Percentiles rank a stretch among this genome's conserved stretches.
phyloP scores from a whole-genome alignment of 2,329 filamentous ascomycete species.

The Madurella fahalii region DNA sequence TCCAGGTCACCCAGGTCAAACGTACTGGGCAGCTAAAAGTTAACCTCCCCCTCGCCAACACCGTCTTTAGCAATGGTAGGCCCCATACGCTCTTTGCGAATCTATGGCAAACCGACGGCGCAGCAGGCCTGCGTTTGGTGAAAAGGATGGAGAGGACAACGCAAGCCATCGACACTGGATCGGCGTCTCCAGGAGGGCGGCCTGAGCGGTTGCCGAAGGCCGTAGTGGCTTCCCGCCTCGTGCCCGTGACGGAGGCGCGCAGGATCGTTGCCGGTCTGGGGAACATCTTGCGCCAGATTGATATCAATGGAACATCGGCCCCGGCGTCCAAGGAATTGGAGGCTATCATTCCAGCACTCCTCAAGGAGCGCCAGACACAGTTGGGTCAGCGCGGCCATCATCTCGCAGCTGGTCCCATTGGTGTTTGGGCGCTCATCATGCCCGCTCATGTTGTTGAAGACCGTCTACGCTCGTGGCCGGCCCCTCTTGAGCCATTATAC shows the following conservation, averaged over 20 bases:
- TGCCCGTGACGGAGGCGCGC: conserved; percentile 60
- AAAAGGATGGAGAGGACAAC: conserved; percentile 34
- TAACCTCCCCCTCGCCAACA: conserved; percentile 69
- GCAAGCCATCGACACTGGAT: conserved; percentile 30
- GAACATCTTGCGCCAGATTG: conserved; percentile 69
- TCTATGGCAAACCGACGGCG: conserved; percentile 32
- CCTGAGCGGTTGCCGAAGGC: too few relatives aligned
- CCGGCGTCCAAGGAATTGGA: conserved; percentile 73
- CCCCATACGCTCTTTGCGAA: conserved; percentile 54
- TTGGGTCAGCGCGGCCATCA: conserved; percentile 18
- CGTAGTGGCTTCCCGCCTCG: conserved; percentile 41
- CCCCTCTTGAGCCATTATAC: conserved; percentile 23
- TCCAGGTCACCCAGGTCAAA: conserved; percentile 17
- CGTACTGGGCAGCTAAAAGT: conserved; percentile 31
- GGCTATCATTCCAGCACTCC: conserved; percentile 54
- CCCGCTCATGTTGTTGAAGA: conserved; percentile 33
- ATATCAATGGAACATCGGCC: conserved; percentile 42
- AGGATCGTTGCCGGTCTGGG: conserved; percentile 64
- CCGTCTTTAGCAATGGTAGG: conserved; percentile 67
- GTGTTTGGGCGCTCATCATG: conserved; percentile 70
- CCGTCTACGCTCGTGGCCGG: not conserved
- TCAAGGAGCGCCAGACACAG: conserved; percentile 37
- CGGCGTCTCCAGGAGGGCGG: not conserved
- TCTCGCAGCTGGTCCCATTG: conserved; percentile 41
- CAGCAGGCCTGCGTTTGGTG: conserved; percentile 24